These are phyloP conservation scores for Epichloe sibirici DNA, from an alignment of 2,329 filamentous ascomycete species.

Conservation along the genomic window DNA sequence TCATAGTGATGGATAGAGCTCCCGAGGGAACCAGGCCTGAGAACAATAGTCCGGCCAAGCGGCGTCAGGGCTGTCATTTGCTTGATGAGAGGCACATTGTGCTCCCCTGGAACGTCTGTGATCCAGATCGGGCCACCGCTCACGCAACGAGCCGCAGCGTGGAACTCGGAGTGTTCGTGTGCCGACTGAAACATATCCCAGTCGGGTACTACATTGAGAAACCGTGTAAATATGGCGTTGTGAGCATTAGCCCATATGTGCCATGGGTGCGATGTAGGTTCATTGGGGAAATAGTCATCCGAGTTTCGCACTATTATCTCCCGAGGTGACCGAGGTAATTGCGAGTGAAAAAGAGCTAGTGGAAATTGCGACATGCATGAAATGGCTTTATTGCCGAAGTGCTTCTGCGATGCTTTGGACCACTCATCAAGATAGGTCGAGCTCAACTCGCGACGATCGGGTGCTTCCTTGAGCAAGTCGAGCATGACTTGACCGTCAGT, in stretches of 20 bases:
- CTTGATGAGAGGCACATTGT: slow-evolving; percentile 61
- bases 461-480: slow-evolving; percentile 59
- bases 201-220: slow-evolving; percentile 79
- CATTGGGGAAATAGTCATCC: slow-evolving; percentile 81
- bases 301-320: slow-evolving; percentile 72
- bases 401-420: slow-evolving; percentile 62
- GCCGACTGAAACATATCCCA: slow-evolving; percentile 60
- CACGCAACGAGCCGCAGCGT: slow-evolving; percentile 80
- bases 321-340: slow-evolving; percentile 65
- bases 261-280: slow-evolving; percentile 76
- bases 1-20: slow-evolving; percentile 63
- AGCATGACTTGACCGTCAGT: slow-evolving; percentile 87
- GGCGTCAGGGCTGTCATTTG: slow-evolving; percentile 71
- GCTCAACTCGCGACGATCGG: slow-evolving; percentile 59
- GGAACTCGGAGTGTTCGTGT: slow-evolving; percentile 63
- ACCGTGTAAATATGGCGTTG: slow-evolving; percentile 69
- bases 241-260: slow-evolving; percentile 92
- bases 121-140: slow-evolving; percentile 91
- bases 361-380: slow-evolving; percentile 93
- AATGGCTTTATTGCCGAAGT: slow-evolving; percentile 69
- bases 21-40: slow-evolving; percentile 65
- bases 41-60: slow-evolving; percentile 62
- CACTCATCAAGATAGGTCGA: slow-evolving; percentile 75
- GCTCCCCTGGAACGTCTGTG: slow-evolving; percentile 75
- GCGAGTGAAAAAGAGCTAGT: slow-evolving; percentile 73